Base-by-base conservation (phyloP, 1,284 basidiomycete species). In the Ceratobasidium sp. region DNA sequence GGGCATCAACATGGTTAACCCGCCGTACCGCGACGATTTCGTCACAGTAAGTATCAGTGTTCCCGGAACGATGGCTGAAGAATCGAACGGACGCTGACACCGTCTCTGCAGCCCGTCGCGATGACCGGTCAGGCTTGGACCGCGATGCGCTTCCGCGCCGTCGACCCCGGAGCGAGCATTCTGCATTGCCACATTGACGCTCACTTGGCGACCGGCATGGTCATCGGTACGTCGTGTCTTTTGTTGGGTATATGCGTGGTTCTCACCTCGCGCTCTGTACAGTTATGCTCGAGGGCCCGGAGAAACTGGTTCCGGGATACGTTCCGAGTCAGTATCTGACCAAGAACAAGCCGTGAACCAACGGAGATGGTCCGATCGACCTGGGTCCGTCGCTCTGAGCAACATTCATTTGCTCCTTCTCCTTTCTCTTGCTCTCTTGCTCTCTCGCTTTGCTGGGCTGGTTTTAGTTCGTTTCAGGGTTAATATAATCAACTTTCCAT, bases 141-240 rank as follows among this genome's bases (percentile, higher is more conserved):
- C 8, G 70, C 45, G 2, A 43, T 72, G 21, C 70, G 70, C 16
- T 72, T 60, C 70, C 48, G 39, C 4, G 36, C 55, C 12, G 36
- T 45, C 14, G 60, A 72, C 34, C 70, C 70, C 39, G 32, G 32
- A 18, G 43, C 60, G 23, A 48, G 50, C 26, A 52, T 72, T 36
- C 43, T 72, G 30, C 70, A 72, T 32, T 62, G 70, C 57, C 70
- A 72, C 26, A 61, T 72, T 23, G 70, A 62, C 34, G 57, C 70
- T 36, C 62, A 65, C 26, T 23, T 65, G 5, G 62, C 62, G 21
- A 65, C 62, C 18, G 62, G 62, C n/a, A 65, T 65, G 62, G 62
- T 65, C 10, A 39, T 65, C 26, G 62, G 45, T 50, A 34, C 4
- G 62, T 53, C 28, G n/a, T 16, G 18, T n/a, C 26, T 26, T 10